These are phyloP conservation scores for Colletotrichum sojae DNA, from an alignment of 2,329 filamentous ascomycete genomes.

Conservation along the genomic window DNA sequence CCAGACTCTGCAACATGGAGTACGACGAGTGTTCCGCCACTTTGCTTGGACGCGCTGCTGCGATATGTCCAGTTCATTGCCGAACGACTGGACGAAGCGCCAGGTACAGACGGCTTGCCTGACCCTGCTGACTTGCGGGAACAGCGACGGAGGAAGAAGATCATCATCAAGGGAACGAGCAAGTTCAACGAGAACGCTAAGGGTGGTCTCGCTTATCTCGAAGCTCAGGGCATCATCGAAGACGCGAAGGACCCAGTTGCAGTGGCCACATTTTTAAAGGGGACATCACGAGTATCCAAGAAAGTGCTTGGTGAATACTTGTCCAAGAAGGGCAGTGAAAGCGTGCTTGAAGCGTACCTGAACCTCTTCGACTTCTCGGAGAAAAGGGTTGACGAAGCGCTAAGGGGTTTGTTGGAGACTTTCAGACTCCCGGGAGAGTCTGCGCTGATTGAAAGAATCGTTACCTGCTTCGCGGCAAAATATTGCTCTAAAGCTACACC, in stretches of 20 bases:
- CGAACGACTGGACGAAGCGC: slow-evolving; percentile 83
- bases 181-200: slow-evolving; percentile 98
- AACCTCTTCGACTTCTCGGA: slow-evolving; percentile 89
- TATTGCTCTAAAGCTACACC: slow-evolving; percentile 81
- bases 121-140: slow-evolving; percentile 75
- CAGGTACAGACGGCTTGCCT: slow-evolving; percentile 75
- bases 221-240: slow-evolving; percentile 87
- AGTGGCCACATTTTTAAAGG: slow-evolving; percentile 89
- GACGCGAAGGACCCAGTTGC: slow-evolving; percentile 80
- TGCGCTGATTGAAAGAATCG: slow-evolving; percentile 91
- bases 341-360: slow-evolving; percentile 87
- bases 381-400: slow-evolving; percentile 90
- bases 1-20: slow-evolving; percentile 99
- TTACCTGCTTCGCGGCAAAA: slow-evolving; percentile 88
- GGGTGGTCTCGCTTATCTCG: slow-evolving; percentile 86
- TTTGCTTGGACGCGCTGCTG: slow-evolving; percentile 92
- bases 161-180: slow-evolving; percentile 87
- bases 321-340: slow-evolving; percentile 90
- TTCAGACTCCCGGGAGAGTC: slow-evolving; percentile 97
- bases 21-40: slow-evolving; percentile 95
- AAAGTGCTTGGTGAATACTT: slow-evolving; percentile 92
- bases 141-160: slow-evolving; percentile 84
- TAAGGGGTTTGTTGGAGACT: slow-evolving; percentile 87
- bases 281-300: slow-evolving; percentile 91
- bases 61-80: slow-evolving; percentile 94